phyloP scores from a whole-genome alignment of 2,329 filamentous ascomycete species.

The Lithohypha guttulata region DNA sequence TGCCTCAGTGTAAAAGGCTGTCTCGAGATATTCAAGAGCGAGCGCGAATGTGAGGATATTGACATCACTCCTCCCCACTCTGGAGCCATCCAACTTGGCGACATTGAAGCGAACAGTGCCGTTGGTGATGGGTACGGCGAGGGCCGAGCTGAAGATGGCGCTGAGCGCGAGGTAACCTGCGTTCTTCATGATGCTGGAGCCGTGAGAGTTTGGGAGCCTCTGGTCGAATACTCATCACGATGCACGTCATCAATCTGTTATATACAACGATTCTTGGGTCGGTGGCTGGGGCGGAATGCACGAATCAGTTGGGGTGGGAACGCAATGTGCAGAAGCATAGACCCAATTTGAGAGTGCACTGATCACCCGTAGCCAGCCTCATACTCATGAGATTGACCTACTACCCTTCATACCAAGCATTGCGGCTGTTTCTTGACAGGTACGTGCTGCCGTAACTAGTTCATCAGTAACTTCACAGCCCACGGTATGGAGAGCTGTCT shows the following conservation, averaged over 20 bases:
- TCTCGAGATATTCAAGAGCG: conserved; percentile 44
- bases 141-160: neutral
- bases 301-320: neutral
- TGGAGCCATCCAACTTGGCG: neutral
- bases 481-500: conserved; percentile 54
- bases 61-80: neutral
- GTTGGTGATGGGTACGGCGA: neutral
- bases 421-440: too few relatives aligned
- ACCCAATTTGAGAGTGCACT: neutral
- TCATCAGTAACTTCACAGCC: conserved; percentile 52
- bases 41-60: conserved; percentile 14
- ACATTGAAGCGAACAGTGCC: neutral
- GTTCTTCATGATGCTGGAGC: neutral
- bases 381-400: neutral
- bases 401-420: too few relatives aligned
- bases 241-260: too few relatives aligned
- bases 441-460: too few relatives aligned
- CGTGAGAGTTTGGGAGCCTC: neutral
- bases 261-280: neutral
- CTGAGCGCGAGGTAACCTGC: neutral
- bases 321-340: neutral
- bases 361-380: neutral
- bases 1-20: conserved; percentile 51
- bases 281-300: neutral
- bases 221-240: neutral